These are phyloP conservation scores for Zea luxurians DNA, from an alignment of 176 grass and related monocot species.

Conservation along the genomic window DNA sequence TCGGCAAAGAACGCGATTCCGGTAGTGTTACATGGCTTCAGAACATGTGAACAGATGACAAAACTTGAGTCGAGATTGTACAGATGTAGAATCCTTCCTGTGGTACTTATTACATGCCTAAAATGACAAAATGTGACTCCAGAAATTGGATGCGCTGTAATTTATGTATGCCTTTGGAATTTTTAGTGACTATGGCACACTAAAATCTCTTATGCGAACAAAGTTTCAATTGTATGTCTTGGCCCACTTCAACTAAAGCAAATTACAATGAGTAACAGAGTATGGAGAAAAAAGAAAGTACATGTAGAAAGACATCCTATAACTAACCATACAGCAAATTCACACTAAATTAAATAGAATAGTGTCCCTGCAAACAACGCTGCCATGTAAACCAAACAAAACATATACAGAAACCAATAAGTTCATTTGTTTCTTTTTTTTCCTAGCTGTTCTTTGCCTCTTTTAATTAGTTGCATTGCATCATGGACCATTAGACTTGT, in stretches of 20 bases:
- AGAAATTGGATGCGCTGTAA: neutral
- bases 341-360: neutral
- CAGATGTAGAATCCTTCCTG: neutral
- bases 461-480: neutral
- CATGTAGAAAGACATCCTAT: neutral
- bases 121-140: neutral
- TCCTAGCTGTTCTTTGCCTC: neutral
- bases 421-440: conserved; percentile 14
- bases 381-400: neutral
- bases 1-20: no score
- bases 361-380: neutral
- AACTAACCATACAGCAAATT: neutral
- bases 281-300: neutral
- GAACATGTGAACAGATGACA: neutral
- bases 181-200: neutral
- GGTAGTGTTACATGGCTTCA: conserved; percentile 17
- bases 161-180: neutral
- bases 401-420: conserved; percentile 21
- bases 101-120: conserved; percentile 18
- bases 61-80: conserved; percentile 4
- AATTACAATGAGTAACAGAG: neutral
- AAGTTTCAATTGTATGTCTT: neutral
- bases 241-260: conserved; percentile 13
- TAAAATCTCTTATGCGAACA: conserved; percentile 4
- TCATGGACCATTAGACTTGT: neutral